Percentiles rank a stretch among this genome's conserved stretches.
These are phyloP conservation scores for Debaryomyces sp. DNA, from an alignment of 1,139 yeast genomes.

Conservation along the genomic window DNA sequence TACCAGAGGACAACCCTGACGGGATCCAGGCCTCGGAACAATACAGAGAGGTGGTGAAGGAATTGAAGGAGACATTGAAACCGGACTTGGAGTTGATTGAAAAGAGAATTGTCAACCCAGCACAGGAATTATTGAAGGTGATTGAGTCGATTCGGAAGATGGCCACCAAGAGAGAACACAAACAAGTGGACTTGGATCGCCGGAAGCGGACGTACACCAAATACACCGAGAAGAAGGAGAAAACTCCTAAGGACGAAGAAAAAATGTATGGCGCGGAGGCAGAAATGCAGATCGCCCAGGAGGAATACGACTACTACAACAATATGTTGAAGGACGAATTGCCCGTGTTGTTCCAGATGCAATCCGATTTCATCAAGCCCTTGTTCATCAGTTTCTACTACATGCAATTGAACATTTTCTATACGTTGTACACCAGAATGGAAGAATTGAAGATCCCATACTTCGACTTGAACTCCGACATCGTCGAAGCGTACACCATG, in stretches of 20 bases:
- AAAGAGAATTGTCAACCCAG: conserved; percentile 85
- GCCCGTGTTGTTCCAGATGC: conserved; percentile 83
- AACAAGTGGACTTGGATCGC: conserved; percentile 92
- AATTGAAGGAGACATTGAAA: conserved; percentile 78
- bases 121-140: conserved; percentile 83
- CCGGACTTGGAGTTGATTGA: conserved; percentile 95
- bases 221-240: conserved; percentile 80
- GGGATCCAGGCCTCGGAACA: conserved; percentile 95
- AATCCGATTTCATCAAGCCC: conserved; percentile 90
- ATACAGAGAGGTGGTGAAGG: conserved; percentile 84
- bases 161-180: conserved; percentile 95
- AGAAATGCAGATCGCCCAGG: conserved; percentile 86
- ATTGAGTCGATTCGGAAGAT: conserved; percentile 84
- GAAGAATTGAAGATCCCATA: conserved; percentile 97
- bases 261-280: conserved; percentile 86
- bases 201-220: conserved; percentile 70
- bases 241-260: conserved; percentile 87
- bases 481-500: conserved; percentile 71
- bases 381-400: conserved; percentile 90
- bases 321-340: conserved; percentile 89
- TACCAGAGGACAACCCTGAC: conserved; percentile 93
- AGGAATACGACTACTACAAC: conserved; percentile 94
- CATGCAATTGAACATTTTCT: conserved; percentile 96
- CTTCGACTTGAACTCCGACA: conserved; percentile 82
- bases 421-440: conserved; percentile 86